Evolutionary conservation across 129 eudicot genomes (phyloP).

Genomic region (Ambrosia artemisiifolia): DNA sequence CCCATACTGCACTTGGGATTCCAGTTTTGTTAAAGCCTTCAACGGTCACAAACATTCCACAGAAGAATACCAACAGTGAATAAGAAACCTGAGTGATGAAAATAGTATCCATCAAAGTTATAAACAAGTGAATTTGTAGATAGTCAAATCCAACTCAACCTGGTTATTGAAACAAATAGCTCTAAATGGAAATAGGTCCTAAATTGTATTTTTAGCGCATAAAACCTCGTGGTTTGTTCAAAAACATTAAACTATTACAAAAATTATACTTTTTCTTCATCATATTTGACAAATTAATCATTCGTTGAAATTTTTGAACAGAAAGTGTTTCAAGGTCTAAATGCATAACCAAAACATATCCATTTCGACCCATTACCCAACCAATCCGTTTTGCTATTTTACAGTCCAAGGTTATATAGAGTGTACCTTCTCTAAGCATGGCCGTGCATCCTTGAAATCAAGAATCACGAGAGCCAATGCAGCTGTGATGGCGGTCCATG

Average conservation of each 20-base stretch:
- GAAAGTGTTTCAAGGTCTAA: background rate
- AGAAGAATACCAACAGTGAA: conserved; percentile 85
- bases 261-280: background rate
- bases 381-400: background rate
- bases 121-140: background rate
- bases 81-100: conserved; percentile 65
- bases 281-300: background rate
- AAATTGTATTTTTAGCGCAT: background rate
- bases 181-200: background rate
- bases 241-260: background rate
- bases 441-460: conserved; percentile 90
- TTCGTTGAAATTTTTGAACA: too few relatives aligned
- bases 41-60: conserved; percentile 90
- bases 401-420: background rate
- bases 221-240: background rate
- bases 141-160: too few relatives aligned
- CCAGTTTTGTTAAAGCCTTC: conserved; percentile 91
- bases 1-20: conserved; percentile 85
- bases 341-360: background rate
- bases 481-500: conserved; percentile 94
- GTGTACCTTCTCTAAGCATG: conserved; percentile 72
- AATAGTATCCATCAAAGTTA: background rate
- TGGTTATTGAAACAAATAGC: too few relatives aligned
- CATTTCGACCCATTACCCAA: background rate
- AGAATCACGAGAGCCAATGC: conserved; percentile 93